A percentile compares a stretch with the other conserved stretches of the same genome.
Conservation (phyloP, 1,139 yeast species). For the Nakaseomyces bracarensis region DNA sequence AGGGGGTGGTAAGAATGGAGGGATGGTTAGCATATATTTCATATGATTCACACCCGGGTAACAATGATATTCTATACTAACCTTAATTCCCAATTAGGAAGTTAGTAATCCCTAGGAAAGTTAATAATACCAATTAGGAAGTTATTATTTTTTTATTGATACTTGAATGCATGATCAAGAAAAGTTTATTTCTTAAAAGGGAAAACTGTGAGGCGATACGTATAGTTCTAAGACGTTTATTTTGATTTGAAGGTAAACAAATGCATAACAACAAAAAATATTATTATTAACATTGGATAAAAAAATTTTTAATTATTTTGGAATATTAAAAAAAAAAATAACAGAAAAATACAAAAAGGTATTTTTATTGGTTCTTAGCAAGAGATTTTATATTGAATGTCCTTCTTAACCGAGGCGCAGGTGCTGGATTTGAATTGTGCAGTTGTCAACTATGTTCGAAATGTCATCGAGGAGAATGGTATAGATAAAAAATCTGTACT, state of each 20-base stretch:
- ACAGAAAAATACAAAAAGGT: background rate
- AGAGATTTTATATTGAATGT: no score
- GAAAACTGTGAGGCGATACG: background rate
- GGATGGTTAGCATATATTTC: no score
- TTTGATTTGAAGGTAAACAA: no score
- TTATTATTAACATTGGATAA: no score
- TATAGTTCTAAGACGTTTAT: no score
- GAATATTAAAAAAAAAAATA: background rate
- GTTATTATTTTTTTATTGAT: no score
- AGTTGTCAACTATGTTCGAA: background rate
- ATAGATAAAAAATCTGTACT: background rate
- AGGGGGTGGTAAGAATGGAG: background rate
- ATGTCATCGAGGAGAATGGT: background rate
- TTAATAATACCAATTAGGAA: background rate
- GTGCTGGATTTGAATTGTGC: background rate
- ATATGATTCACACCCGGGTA: no score
- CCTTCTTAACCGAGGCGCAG: background rate
- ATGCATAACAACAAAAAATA: background rate
- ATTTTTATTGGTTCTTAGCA: no score
- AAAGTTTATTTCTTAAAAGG: constrained; percentile 3
- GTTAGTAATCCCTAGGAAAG: background rate
- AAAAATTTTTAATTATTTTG: background rate
- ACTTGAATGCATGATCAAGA: no score
- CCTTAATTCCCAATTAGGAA: constrained; percentile 3
- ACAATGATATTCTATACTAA: background rate